These are phyloP conservation scores for Hyparrhenia diplandra DNA, from an alignment of 176 grass and related monocot species.

Conservation along the genomic window DNA sequence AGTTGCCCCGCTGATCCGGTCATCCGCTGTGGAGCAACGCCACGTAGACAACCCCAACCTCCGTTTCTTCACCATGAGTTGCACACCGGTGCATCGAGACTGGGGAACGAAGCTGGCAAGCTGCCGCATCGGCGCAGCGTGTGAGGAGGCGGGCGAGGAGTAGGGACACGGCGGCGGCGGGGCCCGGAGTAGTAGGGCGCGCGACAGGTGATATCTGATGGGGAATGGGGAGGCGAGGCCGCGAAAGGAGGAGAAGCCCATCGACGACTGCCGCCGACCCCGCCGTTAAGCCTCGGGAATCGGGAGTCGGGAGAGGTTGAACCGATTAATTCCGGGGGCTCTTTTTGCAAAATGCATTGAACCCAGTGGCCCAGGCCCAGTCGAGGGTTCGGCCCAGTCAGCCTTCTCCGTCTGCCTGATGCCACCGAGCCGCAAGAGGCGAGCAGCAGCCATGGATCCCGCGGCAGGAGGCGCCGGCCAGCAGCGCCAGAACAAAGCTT, in stretches of 20 bases:
- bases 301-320: no score
- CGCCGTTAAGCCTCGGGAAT: not conserved
- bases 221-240: not conserved
- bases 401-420: not conserved
- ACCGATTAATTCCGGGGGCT: not conserved
- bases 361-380: not conserved
- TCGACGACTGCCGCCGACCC: no score
- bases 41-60: not conserved
- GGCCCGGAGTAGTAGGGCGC: not conserved
- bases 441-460: conserved; percentile 28
- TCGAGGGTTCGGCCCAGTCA: not conserved
- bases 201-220: not conserved
- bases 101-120: not conserved
- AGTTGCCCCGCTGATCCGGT: not conserved
- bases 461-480: conserved; percentile 3
- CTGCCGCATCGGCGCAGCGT: not conserved
- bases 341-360: not conserved
- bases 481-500: conserved; percentile 39
- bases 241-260: not conserved
- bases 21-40: not conserved
- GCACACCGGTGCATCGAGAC: not conserved
- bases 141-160: not conserved
- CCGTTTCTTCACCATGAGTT: not conserved
- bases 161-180: not conserved
- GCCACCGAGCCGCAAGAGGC: conserved; percentile 30